phyloP scores from a whole-genome alignment of 2,329 filamentous ascomycete genomes.

The Fusarium sp. region DNA sequence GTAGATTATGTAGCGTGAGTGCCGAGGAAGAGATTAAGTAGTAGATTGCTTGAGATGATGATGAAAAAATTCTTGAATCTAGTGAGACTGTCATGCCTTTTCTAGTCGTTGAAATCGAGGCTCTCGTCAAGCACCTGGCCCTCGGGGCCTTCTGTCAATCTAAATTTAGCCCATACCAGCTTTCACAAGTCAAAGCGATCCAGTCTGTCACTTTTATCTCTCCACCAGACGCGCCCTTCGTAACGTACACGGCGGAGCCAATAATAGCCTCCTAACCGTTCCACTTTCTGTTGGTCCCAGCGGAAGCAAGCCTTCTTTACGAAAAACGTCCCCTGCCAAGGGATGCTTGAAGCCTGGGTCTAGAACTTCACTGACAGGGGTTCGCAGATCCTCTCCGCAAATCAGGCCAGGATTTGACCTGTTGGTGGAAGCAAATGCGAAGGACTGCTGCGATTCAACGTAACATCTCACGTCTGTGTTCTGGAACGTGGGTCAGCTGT shows the following conservation, averaged over 20 bases:
- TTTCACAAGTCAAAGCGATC: background rate
- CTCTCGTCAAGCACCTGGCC: background rate
- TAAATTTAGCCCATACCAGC: background rate
- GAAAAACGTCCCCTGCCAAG: background rate
- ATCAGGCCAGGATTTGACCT: background rate
- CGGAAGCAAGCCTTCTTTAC: background rate
- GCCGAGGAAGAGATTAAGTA: background rate
- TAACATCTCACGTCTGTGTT: background rate
- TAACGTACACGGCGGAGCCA: background rate
- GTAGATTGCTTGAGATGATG: background rate
- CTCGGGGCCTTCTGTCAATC: background rate
- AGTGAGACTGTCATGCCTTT: background rate
- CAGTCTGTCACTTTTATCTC: background rate
- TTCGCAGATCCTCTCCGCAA: background rate
- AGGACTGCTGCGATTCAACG: background rate
- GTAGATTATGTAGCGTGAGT: background rate
- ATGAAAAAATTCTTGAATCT: background rate
- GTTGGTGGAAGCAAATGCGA: background rate
- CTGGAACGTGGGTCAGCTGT: background rate
- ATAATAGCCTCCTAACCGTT: background rate
- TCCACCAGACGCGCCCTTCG: background rate
- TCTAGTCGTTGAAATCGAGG: background rate
- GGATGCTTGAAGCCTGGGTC: background rate
- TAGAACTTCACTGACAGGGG: background rate
- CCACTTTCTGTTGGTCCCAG: background rate